Base-by-base conservation (phyloP, 2,329 filamentous ascomycete species). In the Diaporthe aspalathi region DNA sequence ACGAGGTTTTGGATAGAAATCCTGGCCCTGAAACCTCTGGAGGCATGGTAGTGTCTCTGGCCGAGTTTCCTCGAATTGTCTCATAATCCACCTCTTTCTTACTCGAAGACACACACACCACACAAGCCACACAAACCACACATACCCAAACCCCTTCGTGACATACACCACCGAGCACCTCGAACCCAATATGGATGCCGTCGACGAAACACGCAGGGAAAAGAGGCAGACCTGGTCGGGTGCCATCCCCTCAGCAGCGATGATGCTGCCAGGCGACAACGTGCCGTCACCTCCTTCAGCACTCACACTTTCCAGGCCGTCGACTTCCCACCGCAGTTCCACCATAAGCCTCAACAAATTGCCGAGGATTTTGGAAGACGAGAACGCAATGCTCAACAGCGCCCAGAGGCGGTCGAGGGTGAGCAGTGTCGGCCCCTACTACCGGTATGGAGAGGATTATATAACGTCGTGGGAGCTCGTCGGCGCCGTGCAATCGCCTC, bases 401-500 rank as follows among this genome's bases (percentile, higher is more conserved):
- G 22, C 70, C 11, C 38, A 54, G 11, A 35, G 60, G 7, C 60
- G 60, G 27, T 52, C 53, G 20, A 67, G 63, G 32, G 43, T 57
- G 16, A 27, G 53, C 43, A 68, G 67, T 17, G 27, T 57, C 20
- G 17, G 16, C 24, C 47, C 56, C 8, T 71, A 68, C 29, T 73
- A 73, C 50, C 71, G 67, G 50, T 73, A 73, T n/a, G 71, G 71
- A 50, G 71, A 73, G 56, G 71, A 73, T 47, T 73, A 73, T 47
- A 71, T 73, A 40, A 73, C 71, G 5, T 32, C 68, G 29, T 71
- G 67, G 56, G 68, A 73, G 50, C 54, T 40, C 1, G 54, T 73
- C 24, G 71, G 71, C n/a, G 8, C 35, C 3, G 20, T 32, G 24
- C 54, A 60, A 9, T 47, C 50, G 12, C 67, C 70, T 1, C 32